Evolutionary conservation across 768 basidiomycete species (phyloP), one percentile per base, ranked within the genome.

Genomic region (Fistulinella prunicolor): DNA sequence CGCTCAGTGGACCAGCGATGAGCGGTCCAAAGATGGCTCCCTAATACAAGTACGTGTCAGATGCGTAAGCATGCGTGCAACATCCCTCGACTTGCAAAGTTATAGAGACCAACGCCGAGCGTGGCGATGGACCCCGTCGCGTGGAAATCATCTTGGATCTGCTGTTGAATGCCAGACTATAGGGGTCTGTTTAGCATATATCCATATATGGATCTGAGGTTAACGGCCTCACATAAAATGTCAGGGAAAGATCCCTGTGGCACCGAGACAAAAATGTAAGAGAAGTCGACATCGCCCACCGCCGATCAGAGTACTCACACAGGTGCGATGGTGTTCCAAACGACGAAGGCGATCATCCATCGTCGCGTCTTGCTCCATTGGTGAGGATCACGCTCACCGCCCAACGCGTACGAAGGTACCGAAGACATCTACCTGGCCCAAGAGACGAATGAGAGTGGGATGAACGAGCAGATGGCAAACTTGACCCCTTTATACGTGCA

Each of bases 321-420:
- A 12, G 64, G 64, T 24, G 65, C 64, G 17, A 66, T 64, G 14
- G 51, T 47, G 28, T 64, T 58, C 62, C 59, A 66, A 37, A 65
- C 43, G 16, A 65, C 58, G 24, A 66, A 51, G n/a, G 47, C 41
- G 24, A 66, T 64, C 47, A 50, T 44, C 55, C 64, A 66, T 24
- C 63, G 57, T 12, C 56, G 54, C 57, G 41, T 53, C 39, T 62
- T 66, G 56, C 45, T 58, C 64, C 63, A 64, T 40, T 57, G 56
- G 30, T 44, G 63, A 42, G 63, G 63, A 42, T 64, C 50, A 45
- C 54, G 58, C 42, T 58, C 58, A 16, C 51, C 51, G 28, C 48
- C 56, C 43, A 62, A 38, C 39, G 46, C 3, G 16, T 40, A 53
- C 8, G 60, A 55, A 24, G 57, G 42, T 9, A 47, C 32, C 29